These are phyloP conservation scores for Mucor saturninus DNA, from an alignment of 371 early-diverging fungal genomes.

Conservation along the genomic window DNA sequence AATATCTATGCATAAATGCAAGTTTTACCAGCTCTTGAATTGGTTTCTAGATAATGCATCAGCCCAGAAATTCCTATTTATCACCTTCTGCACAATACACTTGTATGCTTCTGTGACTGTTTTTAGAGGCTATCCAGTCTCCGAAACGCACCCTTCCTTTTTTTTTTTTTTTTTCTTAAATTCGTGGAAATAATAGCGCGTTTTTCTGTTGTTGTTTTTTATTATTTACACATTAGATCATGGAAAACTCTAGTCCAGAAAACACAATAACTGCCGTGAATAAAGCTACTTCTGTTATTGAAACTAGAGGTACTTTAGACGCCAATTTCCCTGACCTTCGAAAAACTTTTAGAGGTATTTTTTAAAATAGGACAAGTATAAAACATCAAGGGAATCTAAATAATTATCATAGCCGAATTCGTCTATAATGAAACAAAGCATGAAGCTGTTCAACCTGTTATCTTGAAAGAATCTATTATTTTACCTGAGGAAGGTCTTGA, in stretches of 20 bases:
- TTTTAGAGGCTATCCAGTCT: not conserved
- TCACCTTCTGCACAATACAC: no score
- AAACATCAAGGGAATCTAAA: not conserved
- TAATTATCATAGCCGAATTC: conserved; percentile 4
- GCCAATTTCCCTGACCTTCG: conserved; percentile 30
- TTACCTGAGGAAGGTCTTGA: conserved; percentile 14
- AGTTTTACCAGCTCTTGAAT: no score
- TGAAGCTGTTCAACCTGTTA: conserved; percentile 5
- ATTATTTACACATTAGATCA: conserved; percentile 6
- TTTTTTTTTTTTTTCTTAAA: not conserved
- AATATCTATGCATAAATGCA: no score
- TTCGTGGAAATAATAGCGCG: not conserved
- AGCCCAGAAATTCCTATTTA: no score
- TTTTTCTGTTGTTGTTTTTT: conserved; percentile 8
- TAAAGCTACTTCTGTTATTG: conserved; percentile 14
- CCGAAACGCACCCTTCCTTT: not conserved
- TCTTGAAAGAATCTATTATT: conserved; percentile 12
- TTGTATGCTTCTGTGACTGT: no score
- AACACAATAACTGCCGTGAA: conserved; percentile 9
- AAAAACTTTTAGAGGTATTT: conserved; percentile 27
- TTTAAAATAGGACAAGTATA: not conserved
- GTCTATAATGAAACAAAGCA: not conserved
- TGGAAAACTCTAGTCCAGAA: conserved; percentile 22
- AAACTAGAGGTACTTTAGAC: conserved; percentile 23
- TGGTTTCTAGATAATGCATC: no score